Evolutionary conservation across 2,329 filamentous ascomycete genomes (phyloP).

Genomic region (Fusarium mundagurra): DNA sequence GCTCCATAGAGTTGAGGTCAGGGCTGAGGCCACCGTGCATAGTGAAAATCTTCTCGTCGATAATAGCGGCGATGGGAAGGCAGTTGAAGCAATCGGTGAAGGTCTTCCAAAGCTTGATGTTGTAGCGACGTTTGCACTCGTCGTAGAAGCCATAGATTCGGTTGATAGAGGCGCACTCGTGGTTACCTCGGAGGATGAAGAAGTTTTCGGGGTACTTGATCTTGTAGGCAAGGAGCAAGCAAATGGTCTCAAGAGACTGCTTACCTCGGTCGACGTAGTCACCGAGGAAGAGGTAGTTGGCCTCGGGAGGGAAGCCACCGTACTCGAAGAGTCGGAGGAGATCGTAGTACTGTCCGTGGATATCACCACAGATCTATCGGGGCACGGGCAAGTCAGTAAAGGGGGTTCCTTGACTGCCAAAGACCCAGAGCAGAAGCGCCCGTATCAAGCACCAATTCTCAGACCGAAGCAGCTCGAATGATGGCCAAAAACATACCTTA

Average conservation of each 20-base stretch:
- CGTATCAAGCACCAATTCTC: neutral
- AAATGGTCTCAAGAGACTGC: conserved; percentile 98
- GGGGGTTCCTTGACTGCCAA: neutral
- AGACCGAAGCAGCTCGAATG: neutral
- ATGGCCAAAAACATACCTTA: conserved; percentile 73
- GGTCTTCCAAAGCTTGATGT: conserved; percentile 99
- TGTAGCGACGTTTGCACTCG: conserved; percentile 98
- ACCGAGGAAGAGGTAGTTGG: conserved; percentile 99
- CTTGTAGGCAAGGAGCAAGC: conserved; percentile 96
- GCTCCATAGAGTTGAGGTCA: conserved; percentile 99
- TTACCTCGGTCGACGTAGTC: conserved; percentile 99
- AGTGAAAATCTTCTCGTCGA: conserved; percentile 99
- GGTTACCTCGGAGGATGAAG: conserved; percentile 97
- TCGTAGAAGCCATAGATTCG: conserved; percentile 99
- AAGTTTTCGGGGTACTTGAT: conserved; percentile 99
- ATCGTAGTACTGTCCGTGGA: conserved; percentile 99
- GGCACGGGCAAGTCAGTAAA: conserved; percentile 34
- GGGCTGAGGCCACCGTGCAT: conserved; percentile 99
- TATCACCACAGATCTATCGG: conserved; percentile 94
- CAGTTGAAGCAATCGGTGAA: conserved; percentile 99
- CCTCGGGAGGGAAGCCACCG: conserved; percentile 96
- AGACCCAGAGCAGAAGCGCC: neutral
- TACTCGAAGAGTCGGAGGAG: conserved; percentile 97
- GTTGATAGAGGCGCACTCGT: conserved; percentile 99
- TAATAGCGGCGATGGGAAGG: conserved; percentile 96